A percentile compares a stretch with the other conserved stretches of the same genome.
Conservation (phyloP, 192 early-diverging fungal genomes). For the Lobosporangium transversale region DNA sequence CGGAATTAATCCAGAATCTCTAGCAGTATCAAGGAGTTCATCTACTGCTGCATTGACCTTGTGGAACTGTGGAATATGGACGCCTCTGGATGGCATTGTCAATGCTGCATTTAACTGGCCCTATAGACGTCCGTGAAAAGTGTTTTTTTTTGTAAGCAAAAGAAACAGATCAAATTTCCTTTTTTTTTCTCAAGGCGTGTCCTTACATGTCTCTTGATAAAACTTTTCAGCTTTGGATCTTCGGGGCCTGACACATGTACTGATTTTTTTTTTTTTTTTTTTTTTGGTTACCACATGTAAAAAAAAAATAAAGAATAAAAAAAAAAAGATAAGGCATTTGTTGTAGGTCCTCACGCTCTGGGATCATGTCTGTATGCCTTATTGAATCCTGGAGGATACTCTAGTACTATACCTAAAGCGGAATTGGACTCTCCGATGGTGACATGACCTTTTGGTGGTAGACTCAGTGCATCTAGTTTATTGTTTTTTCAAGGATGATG, state of each 20-base stretch:
- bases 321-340: not conserved
- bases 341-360: no score
- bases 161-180: not conserved
- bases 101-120: constrained; percentile 20
- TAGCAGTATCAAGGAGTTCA: constrained; percentile 13
- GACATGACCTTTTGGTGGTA: constrained; percentile 33
- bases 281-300: not conserved
- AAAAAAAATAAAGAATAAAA: not conserved
- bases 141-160: not conserved
- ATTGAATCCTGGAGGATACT: not conserved
- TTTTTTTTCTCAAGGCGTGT: not conserved
- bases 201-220: constrained; percentile 45
- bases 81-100: constrained; percentile 35
- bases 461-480: constrained; percentile 16
- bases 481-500: not conserved
- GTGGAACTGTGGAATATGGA: constrained; percentile 13
- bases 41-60: constrained; percentile 17
- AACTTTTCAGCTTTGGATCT: constrained; percentile 24
- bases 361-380: not conserved
- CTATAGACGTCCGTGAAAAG: not conserved
- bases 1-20: constrained; percentile 29
- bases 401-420: constrained; percentile 18
- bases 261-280: no score
- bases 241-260: constrained; percentile 39
- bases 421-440: constrained; percentile 43